Evolutionary conservation across 805 yeast genomes (phyloP), one percentile per base, ranked within the genome.

Genomic region (Candida hispaniensis): DNA sequence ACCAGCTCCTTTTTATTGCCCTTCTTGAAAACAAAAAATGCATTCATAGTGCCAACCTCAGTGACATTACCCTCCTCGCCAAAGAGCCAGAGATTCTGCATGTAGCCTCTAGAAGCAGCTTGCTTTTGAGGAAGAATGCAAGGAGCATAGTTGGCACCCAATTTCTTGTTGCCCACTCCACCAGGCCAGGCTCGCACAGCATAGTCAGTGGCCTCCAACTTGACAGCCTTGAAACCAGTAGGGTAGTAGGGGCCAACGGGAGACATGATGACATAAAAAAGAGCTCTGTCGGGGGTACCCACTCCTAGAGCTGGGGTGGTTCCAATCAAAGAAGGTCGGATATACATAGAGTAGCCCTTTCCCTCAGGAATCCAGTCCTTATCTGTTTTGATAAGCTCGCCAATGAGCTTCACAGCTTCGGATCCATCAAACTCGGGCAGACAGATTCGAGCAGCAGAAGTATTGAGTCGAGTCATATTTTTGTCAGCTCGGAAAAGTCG

Each of bases 141-240:
- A 44, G 97, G 96, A 27, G 96, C 98, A 55, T 88, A 88, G 67
- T 88, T 88, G 43, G 94, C 96, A 60, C 98, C 98, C 51, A 88
- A 73, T 63, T 88, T 88, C 60, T 73, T 78, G 72, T 88, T 79
- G 61, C 98, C 98, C 49, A 75, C 85, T 59, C 97, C 98, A 52
- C 94, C 94, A 55, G 97, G 97, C 97, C 97, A 88, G 18, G 98
- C 97, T 66, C 98, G 80, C 19, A 86, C 86, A 33, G 94, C 94
- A 49, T 81, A 75, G 55, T 83, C 94, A 20, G 95, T 86, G 47
- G 97, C 96, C 63, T 88, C 95, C 45, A 91, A 69, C 43, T 73
- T 68, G 38, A 91, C 94, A 25, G 97, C 95, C 63, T 86, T 85
- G 74, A 88, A 88, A 12, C 97, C 96, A 12, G 94, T 79, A 51